A percentile compares a stretch with the other conserved stretches of the same genome.
phyloP scores from a whole-genome alignment of 331 rosid genomes.

The Acacia concinna region DNA sequence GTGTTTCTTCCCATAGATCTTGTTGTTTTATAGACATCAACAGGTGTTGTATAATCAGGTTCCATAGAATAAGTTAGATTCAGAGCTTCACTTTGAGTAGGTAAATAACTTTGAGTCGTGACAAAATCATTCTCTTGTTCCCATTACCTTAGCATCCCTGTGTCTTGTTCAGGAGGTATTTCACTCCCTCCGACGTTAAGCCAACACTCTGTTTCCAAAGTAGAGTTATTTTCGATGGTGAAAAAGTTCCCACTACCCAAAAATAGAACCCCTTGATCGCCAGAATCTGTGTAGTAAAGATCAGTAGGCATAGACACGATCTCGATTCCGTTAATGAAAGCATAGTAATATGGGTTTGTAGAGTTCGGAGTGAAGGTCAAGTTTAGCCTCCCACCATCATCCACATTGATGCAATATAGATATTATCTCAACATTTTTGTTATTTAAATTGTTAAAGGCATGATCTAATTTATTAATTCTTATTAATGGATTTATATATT shows the following conservation, averaged over 20 bases:
- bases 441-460: no score
- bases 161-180: background rate
- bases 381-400: background rate
- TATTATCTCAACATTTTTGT: no score
- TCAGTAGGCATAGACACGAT: slow-evolving; percentile 47
- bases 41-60: slow-evolving; percentile 37
- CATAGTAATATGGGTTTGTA: slow-evolving; percentile 26
- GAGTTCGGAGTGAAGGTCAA: slow-evolving; percentile 35
- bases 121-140: background rate
- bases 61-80: background rate
- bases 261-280: fast-evolving
- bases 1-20: slow-evolving; percentile 18
- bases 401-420: slow-evolving; percentile 32
- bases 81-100: fast-evolving
- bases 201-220: slow-evolving; percentile 28
- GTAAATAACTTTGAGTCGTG: background rate
- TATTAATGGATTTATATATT: no score
- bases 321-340: slow-evolving; percentile 47
- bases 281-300: slow-evolving; percentile 24
- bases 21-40: slow-evolving; percentile 8
- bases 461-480: no score
- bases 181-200: slow-evolving; percentile 34
- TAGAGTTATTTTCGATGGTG: background rate
- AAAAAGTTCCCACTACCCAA: background rate
- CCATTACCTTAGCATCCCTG: slow-evolving; percentile 14